Evolutionary conservation across 2,329 filamentous ascomycete species (phyloP).

Genomic region (Scortechinia acanthostroma): DNA sequence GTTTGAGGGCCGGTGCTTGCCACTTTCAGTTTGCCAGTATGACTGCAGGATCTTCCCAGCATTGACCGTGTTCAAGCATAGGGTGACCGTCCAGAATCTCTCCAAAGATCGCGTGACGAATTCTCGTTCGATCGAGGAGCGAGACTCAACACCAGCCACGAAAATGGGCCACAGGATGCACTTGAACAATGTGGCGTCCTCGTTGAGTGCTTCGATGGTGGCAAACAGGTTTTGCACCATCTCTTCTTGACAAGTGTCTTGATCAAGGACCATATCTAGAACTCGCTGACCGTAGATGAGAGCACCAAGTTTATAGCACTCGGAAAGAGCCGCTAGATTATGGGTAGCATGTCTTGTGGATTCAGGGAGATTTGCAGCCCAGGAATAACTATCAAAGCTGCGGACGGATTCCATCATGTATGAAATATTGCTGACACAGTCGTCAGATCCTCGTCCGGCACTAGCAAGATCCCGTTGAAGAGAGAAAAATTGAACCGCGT

Average conservation of each 20-base stretch:
- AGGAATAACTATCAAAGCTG: background rate
- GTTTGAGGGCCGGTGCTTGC: background rate
- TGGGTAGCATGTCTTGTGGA: slow-evolving; percentile 7
- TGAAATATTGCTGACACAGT: background rate
- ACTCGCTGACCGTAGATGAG: slow-evolving; percentile 19
- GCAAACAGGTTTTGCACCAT: background rate
- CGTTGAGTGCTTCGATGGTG: background rate
- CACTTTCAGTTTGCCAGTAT: slow-evolving; percentile 12
- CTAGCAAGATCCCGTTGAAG: background rate
- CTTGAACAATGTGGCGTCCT: slow-evolving; percentile 14
- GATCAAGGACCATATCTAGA: slow-evolving; percentile 12
- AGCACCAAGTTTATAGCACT: slow-evolving; percentile 16
- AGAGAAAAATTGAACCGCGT: slow-evolving; percentile 7
- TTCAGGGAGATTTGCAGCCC: background rate
- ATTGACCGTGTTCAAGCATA: slow-evolving; percentile 19
- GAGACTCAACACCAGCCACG: slow-evolving; percentile 18
- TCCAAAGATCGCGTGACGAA: slow-evolving; percentile 14
- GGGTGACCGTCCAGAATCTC: slow-evolving; percentile 17
- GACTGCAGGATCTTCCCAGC: slow-evolving; percentile 15
- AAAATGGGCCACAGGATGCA: slow-evolving; percentile 23
- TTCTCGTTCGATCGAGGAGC: slow-evolving; percentile 10
- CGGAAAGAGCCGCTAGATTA: slow-evolving; percentile 14
- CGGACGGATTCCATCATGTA: background rate
- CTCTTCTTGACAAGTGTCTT: background rate
- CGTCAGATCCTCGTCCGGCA: too few species aligned